Percentiles rank a stretch among this genome's conserved stretches.
phyloP scores from a whole-genome alignment of 768 basidiomycete genomes.

The Lactarius vividus region DNA sequence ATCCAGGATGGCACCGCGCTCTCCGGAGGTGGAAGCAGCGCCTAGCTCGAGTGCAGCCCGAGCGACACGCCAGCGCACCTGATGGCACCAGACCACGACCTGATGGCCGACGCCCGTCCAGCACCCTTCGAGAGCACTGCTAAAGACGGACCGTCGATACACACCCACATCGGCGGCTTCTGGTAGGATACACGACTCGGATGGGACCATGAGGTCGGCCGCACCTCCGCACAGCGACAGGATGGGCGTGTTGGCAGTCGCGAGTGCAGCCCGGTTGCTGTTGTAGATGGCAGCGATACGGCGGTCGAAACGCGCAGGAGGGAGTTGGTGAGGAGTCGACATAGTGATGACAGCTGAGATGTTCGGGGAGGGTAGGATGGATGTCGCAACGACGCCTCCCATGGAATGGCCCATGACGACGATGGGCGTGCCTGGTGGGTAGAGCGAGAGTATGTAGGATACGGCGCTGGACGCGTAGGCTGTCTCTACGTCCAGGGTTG shows the following conservation, averaged over 20 bases:
- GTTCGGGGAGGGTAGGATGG: slow-evolving; percentile 62
- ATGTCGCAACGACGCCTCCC: slow-evolving; percentile 90
- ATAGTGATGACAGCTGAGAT: slow-evolving; percentile 89
- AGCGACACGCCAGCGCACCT: slow-evolving; percentile 88
- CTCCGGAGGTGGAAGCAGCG: slow-evolving; percentile 30
- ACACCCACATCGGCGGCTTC: slow-evolving; percentile 22
- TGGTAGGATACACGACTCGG: slow-evolving; percentile 78
- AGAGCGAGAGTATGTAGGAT: slow-evolving; percentile 73
- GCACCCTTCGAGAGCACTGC: slow-evolving; percentile 82
- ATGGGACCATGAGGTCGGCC: slow-evolving; percentile 87
- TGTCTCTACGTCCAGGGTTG: slow-evolving; percentile 81
- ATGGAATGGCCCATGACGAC: slow-evolving; percentile 92
- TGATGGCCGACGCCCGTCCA: slow-evolving; percentile 96
- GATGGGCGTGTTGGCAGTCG: slow-evolving; percentile 55
- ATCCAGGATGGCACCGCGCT: slow-evolving; percentile 46
- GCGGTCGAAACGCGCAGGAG: slow-evolving; percentile 84
- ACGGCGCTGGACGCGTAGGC: slow-evolving; percentile 70
- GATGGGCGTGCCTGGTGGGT: slow-evolving; percentile 60
- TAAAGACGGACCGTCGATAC: slow-evolving; percentile 70
- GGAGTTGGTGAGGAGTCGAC: slow-evolving; percentile 87
- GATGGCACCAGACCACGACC: slow-evolving; percentile 99
- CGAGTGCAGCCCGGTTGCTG: slow-evolving; percentile 42
- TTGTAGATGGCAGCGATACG: slow-evolving; percentile 75
- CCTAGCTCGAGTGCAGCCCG: slow-evolving; percentile 72
- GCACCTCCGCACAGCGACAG: slow-evolving; percentile 90